Evolutionary conservation across 768 basidiomycete genomes (phyloP).

Genomic region (Xerocomus brunneocitrinus): DNA sequence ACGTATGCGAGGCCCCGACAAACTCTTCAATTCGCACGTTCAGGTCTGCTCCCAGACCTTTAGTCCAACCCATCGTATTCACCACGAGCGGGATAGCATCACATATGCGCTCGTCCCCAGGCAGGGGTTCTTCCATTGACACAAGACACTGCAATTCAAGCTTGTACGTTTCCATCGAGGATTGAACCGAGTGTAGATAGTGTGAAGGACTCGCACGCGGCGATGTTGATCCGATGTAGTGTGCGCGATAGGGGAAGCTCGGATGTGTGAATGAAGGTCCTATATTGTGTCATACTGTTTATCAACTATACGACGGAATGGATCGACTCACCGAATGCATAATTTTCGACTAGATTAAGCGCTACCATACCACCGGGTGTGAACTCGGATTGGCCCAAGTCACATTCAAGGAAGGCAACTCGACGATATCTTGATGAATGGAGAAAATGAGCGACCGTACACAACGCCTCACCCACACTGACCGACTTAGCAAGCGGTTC

Average conservation of each 20-base stretch:
- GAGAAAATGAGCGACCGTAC: not conserved
- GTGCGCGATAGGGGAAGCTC: constrained; percentile 61
- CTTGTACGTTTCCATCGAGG: constrained; percentile 63
- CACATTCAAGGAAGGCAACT: constrained; percentile 92
- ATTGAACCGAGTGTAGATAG: constrained; percentile 67
- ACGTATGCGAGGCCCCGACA: constrained; percentile 44
- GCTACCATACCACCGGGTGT: constrained; percentile 83
- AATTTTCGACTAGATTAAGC: constrained; percentile 62
- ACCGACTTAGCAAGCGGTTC: constrained; percentile 65
- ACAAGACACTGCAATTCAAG: constrained; percentile 59
- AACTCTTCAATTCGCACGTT: constrained; percentile 64
- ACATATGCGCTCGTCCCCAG: constrained; percentile 37
- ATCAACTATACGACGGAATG: not conserved
- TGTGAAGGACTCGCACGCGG: constrained; percentile 72
- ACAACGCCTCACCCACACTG: constrained; percentile 1
- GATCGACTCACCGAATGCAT: constrained; percentile 58
- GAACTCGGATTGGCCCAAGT: constrained; percentile 93
- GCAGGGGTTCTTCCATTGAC: constrained; percentile 25
- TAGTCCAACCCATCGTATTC: constrained; percentile 97
- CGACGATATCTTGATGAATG: constrained; percentile 50
- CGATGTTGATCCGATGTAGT: constrained; percentile 77
- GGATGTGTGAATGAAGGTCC: constrained; percentile 90
- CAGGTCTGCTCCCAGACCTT: constrained; percentile 86
- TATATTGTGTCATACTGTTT: constrained; percentile 24
- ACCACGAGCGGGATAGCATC: constrained; percentile 78